Evolutionary conservation across 164 flowering plant species (phyloP), one percentile per base, ranked within the genome.

Genomic region (Annona squamosa): DNA sequence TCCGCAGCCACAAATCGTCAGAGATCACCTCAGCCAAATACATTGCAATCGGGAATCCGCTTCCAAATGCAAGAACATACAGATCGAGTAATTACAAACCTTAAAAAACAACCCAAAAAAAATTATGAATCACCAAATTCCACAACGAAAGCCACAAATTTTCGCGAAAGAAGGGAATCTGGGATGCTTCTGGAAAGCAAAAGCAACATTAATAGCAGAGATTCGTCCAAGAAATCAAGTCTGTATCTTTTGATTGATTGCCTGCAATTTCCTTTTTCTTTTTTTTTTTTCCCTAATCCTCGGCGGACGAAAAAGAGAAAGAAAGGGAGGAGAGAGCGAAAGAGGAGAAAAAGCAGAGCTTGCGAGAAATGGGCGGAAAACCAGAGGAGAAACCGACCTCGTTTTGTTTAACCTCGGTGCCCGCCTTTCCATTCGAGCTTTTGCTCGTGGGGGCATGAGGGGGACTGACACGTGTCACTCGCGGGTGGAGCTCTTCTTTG

Each of bases 311-410:
- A 16, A 52, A 16, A 10, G 52, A 48, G 59, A 52, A 16, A 52
- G 64, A 62, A 9, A 64, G 66, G 26, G 66, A 64, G 66, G 66
- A 63, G 67, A 64, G 66, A 64, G 59, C 9, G 1, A 10, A 52
- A 10, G 9, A 0, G 13, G 13, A 52, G 13, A 52, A 52, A 52
- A 9, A 52, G 13, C 59, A 52, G 59, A 52, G 59, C 59, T 52
- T 52, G 9, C 13, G 59, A 52, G 59, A 52, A 16, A 52, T 52
- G 59, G 59, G 17, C 59, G 59, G 59, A 52, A 52, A 52, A 2
- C 9, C 3, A 0, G 59, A 52, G 59, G 59, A 26, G 37, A 26
- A 52, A 52, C 59, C 13, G 59, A 52, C 13, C 2, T 52, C 13
- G 59, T 12, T 9, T 26, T 52, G 13, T 52, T 9, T 52, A 52